phyloP scores from a whole-genome alignment of 2,329 filamentous ascomycete species.

The Pseudogymnoascus sp. region DNA sequence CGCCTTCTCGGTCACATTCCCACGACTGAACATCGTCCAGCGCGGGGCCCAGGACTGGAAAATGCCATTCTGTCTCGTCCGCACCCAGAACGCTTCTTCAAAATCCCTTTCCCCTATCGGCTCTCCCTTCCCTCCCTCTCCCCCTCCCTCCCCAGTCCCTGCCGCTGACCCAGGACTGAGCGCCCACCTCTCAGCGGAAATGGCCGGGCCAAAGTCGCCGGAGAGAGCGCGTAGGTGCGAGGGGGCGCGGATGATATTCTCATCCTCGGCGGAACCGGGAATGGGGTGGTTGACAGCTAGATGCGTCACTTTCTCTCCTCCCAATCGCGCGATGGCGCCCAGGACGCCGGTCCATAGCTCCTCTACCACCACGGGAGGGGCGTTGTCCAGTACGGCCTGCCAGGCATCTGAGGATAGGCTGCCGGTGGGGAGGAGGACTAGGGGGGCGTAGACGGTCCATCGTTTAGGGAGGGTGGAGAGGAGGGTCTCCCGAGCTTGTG shows the following conservation, averaged over 20 bases:
- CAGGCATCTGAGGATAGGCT: conserved; percentile 44
- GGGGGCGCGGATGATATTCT: conserved; percentile 71
- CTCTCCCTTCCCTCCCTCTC: conserved; percentile 10
- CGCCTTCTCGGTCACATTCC: conserved; percentile 84
- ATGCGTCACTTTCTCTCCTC: conserved; percentile 44
- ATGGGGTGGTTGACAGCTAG: conserved; percentile 57
- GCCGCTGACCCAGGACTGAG: conserved; percentile 10
- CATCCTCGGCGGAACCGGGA: conserved; percentile 33
- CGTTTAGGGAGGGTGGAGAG: conserved; percentile 38
- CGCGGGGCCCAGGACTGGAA: conserved; percentile 78
- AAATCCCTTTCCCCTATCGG: conserved; percentile 48
- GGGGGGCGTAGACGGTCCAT: conserved; percentile 54
- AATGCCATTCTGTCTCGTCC: conserved; percentile 71
- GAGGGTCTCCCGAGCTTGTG: not conserved
- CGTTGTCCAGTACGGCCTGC: conserved; percentile 26
- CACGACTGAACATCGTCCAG: conserved; percentile 91
- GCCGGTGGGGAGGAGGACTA: conserved; percentile 53
- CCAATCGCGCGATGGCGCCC: conserved; percentile 33
- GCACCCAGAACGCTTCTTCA: conserved; percentile 66
- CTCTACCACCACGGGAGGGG: conserved; percentile 21
- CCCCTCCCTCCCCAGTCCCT: not conserved
- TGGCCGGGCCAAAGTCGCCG: conserved; percentile 63
- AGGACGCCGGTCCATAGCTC: conserved; percentile 46
- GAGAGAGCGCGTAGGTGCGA: conserved; percentile 60
- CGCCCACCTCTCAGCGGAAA: not conserved